Conservation (phyloP, 495 filamentous ascomycete genomes). For the Penicillium alfredii region DNA sequence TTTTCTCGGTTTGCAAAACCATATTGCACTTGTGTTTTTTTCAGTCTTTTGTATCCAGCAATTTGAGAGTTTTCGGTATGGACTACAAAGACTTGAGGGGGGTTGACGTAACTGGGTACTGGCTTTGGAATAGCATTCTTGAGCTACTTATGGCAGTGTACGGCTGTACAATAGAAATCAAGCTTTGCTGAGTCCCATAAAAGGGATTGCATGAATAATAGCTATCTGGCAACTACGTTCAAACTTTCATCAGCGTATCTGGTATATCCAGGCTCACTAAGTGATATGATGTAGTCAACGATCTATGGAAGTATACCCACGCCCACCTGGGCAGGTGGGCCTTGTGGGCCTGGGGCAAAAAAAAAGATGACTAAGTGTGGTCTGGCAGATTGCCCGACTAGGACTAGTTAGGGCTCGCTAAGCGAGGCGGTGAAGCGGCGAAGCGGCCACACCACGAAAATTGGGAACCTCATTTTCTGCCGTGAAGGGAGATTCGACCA, state of each 20-base stretch:
- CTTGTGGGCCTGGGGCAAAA: no score
- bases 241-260: no score
- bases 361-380: constrained; percentile 8
- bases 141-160: constrained; percentile 9
- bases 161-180: constrained; percentile 22
- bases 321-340: no score
- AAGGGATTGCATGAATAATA: no score
- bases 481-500: constrained; percentile 45
- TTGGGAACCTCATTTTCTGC: constrained; percentile 29
- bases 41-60: neutral
- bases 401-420: constrained; percentile 45
- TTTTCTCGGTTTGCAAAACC: constrained; percentile 10
- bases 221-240: no score
- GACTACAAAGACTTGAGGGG: no score
- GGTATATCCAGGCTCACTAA: no score
- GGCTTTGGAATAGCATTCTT: no score
- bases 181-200: constrained; percentile 4
- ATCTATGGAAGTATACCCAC: no score
- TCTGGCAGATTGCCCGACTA: constrained; percentile 19
- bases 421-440: constrained; percentile 40
- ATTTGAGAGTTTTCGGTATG: no score
- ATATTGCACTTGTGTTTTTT: constrained; percentile 6
- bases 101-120: no score
- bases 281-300: no score
- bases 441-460: constrained; percentile 46